Evolutionary conservation across 495 filamentous ascomycete genomes (phyloP).

Genomic region (Penicillium salamii): DNA sequence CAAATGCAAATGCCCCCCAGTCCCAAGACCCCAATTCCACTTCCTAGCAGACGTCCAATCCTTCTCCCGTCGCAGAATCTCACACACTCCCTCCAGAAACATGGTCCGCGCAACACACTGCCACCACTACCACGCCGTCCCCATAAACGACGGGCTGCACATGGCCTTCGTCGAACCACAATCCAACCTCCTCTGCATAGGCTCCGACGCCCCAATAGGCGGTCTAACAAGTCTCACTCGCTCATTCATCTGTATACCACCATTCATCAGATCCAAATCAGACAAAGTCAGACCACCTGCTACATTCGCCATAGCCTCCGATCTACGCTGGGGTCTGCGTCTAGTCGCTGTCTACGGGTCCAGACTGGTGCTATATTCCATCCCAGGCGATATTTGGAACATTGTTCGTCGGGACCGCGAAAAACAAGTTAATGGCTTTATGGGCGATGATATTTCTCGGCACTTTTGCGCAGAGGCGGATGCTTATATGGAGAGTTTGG

Average conservation of each 20-base stretch:
- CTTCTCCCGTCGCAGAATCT: constrained; percentile 23
- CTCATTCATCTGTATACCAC: constrained; percentile 39
- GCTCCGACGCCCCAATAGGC: constrained; percentile 62
- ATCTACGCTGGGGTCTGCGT: constrained; percentile 59
- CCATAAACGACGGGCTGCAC: constrained; percentile 67
- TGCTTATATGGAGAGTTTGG: constrained; percentile 39
- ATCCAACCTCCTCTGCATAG: constrained; percentile 59
- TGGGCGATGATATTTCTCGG: constrained; percentile 34
- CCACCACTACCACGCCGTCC: constrained; percentile 67
- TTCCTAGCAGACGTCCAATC: constrained; percentile 26
- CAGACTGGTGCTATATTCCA: constrained; percentile 56
- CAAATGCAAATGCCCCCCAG: constrained; percentile 26
- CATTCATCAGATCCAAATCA: constrained; percentile 18
- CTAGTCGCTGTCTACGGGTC: constrained; percentile 60
- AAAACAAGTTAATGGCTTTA: constrained; percentile 29
- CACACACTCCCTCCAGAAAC: constrained; percentile 26
- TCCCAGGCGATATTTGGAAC: constrained; percentile 61
- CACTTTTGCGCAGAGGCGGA: constrained; percentile 36
- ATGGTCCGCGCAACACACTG: constrained; percentile 43
- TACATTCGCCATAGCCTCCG: constrained; percentile 57
- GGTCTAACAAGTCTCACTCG: constrained; percentile 47
- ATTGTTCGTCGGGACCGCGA: constrained; percentile 39
- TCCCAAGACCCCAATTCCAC: constrained; percentile 30
- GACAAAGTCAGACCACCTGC: constrained; percentile 24
- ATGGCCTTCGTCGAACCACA: constrained; percentile 68